phyloP scores from a whole-genome alignment of 352 stramenopile genomes.

The Phytophthora syringae region DNA sequence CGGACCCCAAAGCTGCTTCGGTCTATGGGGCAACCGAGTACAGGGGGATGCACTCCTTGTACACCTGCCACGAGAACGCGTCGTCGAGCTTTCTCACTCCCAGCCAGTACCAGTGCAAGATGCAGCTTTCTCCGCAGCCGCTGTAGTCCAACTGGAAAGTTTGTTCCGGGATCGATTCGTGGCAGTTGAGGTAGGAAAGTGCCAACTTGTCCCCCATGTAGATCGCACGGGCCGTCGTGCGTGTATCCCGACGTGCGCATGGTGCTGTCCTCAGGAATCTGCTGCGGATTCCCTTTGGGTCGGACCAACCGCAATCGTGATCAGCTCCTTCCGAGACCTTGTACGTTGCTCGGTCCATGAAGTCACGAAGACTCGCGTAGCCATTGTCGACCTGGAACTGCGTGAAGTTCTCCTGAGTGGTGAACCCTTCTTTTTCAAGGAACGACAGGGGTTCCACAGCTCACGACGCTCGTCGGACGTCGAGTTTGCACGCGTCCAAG shows the following conservation, averaged over 20 bases:
- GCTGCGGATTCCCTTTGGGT: constrained; percentile 35
- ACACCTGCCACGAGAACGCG: constrained; percentile 54
- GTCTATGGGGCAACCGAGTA: too few relatives aligned
- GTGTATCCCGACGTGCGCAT: constrained; percentile 57
- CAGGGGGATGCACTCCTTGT: constrained; percentile 53
- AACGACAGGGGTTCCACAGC: neutral
- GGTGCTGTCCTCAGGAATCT: constrained; percentile 38
- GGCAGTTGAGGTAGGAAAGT: constrained; percentile 39
- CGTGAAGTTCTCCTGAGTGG: constrained; percentile 51
- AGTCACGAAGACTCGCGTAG: constrained; percentile 50
- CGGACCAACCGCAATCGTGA: constrained; percentile 42
- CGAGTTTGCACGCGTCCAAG: neutral
- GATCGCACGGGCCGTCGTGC: too few relatives aligned
- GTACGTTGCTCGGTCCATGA: constrained; percentile 52
- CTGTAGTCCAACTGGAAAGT: constrained; percentile 41
- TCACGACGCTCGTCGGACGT: neutral
- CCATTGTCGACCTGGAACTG: constrained; percentile 43
- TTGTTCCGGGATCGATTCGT: constrained; percentile 41
- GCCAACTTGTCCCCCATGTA: constrained; percentile 48
- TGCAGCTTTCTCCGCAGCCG: constrained; percentile 41
- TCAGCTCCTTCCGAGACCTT: constrained; percentile 34
- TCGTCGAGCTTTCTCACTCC: constrained; percentile 38
- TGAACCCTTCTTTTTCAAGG: too few relatives aligned
- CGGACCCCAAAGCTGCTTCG: too few relatives aligned
- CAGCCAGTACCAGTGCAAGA: constrained; percentile 52